phyloP scores from a whole-genome alignment of 345 rosid species.

The Trapa incisa region DNA sequence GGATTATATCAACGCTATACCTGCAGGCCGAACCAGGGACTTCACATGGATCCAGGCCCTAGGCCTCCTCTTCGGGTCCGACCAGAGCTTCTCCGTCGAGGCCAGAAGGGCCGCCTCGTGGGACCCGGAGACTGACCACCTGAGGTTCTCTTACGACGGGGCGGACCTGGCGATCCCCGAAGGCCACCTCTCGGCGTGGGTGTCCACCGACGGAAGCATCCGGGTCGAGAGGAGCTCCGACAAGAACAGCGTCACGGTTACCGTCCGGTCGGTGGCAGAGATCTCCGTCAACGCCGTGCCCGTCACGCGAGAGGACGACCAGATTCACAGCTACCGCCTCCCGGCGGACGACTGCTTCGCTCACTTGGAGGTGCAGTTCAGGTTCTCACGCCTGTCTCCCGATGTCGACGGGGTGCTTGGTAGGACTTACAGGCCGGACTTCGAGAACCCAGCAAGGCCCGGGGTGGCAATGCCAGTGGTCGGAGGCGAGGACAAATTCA shows the following conservation, averaged over 20 bases:
- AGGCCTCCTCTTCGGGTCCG: constrained; percentile 38
- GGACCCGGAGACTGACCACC: constrained; percentile 41
- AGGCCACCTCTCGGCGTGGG: constrained; percentile 41
- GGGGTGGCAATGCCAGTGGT: constrained; percentile 54
- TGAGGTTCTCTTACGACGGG: constrained; percentile 43
- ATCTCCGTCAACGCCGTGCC: constrained; percentile 55
- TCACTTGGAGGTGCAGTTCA: constrained; percentile 56
- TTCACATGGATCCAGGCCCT: constrained; percentile 62
- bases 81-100: constrained; percentile 41
- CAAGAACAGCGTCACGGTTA: constrained; percentile 41
- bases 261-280: constrained; percentile 31
- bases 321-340: constrained; percentile 40
- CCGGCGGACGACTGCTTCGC: constrained; percentile 50
- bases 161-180: constrained; percentile 31
- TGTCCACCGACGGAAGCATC: constrained; percentile 29
- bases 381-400: constrained; percentile 42
- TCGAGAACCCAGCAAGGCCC: constrained; percentile 48
- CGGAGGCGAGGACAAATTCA: constrained; percentile 48
- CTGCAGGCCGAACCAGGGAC: constrained; percentile 38
- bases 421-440: constrained; percentile 49
- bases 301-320: constrained; percentile 60
- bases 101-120: constrained; percentile 38
- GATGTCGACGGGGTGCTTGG: constrained; percentile 60
- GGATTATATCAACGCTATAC: background rate
- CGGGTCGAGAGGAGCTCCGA: constrained; percentile 40